phyloP scores from a whole-genome alignment of 2,329 filamentous ascomycete genomes.

The Fusarium stilboides region DNA sequence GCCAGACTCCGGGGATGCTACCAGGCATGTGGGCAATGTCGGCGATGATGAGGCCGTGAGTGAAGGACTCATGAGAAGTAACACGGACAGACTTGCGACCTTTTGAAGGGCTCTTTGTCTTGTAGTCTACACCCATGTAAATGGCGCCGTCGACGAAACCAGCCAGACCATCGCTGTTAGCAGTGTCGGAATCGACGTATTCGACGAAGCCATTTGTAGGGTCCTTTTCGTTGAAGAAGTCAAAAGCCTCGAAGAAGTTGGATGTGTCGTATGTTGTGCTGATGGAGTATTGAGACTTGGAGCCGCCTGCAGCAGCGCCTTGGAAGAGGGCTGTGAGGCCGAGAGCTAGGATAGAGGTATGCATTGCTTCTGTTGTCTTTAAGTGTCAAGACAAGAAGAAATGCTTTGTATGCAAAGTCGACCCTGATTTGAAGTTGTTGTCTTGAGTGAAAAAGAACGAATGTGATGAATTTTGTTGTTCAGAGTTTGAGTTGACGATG shows the following conservation, averaged over 20 bases:
- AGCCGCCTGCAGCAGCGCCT: conserved; percentile 44
- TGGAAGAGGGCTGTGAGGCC: conserved; percentile 52
- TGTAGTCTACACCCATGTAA: conserved; percentile 79
- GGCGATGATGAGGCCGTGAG: conserved; percentile 78
- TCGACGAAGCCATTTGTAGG: conserved; percentile 83
- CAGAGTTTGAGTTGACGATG: conserved; percentile 1
- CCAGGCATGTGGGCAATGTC: conserved; percentile 85
- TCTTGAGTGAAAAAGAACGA: conserved; percentile 12
- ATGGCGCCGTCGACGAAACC: conserved; percentile 69
- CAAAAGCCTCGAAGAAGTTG: conserved; percentile 71
- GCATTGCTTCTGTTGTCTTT: conserved; percentile 44
- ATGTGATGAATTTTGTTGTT: conserved; percentile 22
- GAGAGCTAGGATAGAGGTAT: conserved; percentile 46
- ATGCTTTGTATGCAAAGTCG: conserved; percentile 2
- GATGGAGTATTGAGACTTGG: conserved; percentile 60
- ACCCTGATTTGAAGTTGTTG: conserved; percentile 20
- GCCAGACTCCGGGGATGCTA: conserved; percentile 80
- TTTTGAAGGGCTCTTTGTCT: conserved; percentile 65
- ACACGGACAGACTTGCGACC: conserved; percentile 82
- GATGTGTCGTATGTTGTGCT: conserved; percentile 63
- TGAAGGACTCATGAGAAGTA: conserved; percentile 76
- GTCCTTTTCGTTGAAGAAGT: conserved; percentile 72
- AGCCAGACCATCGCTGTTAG: conserved; percentile 71
- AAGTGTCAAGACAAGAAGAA: conserved; percentile 11
- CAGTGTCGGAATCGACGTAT: conserved; percentile 74